Base-by-base conservation (phyloP, 169 alveolate species). In the Cystoisospora suis region DNA sequence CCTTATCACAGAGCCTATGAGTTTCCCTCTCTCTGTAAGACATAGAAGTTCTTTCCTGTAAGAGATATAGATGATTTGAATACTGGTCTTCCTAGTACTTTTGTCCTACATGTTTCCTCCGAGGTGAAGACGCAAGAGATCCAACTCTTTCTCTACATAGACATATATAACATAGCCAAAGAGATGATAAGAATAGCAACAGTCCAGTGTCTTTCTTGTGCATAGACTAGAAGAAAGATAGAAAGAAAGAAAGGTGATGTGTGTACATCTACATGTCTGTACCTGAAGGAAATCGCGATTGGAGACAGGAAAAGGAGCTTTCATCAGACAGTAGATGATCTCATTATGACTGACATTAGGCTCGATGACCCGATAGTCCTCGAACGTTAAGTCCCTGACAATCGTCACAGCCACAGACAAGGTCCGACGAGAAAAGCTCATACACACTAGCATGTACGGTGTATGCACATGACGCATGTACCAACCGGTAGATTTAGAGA, bases 251-350 rank as follows among this genome's bases (percentile, higher is more conserved):
- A 12, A 75, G 9, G 53, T 15, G 7, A 29, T 15, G 85, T 9
- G n/a, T 6, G 85, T 15, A 75, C 40, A n/a, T 6, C 32, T 38
- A 38, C 7, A 38, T 34, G 85, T 29, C 0, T 29, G 6, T 44
- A 87, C 91, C 86, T 90, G 93, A 4, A 90, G 72, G 45, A 90
- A 90, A 75, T 90, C 93, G 1, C 93, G 38, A 58, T 90, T 81
- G 23, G 91, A 59, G 27, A 90, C 77, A 1, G 93, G 93, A 46
- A 90, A 90, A 20, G 93, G 93, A 20, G 93, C 93, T 81, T 65
- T 81, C 90, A 90, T 61, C 61, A 90, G 81, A 81, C 91, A 90
- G 91, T 90, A 90, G 29, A 90, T 90, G 38, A 90, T 85, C 32
- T 90, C 93, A 75, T 88, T 72, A 75, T 88, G 89, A 20, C 53